phyloP scores from a whole-genome alignment of 768 basidiomycete species.

The Hygrocybe punicea region DNA sequence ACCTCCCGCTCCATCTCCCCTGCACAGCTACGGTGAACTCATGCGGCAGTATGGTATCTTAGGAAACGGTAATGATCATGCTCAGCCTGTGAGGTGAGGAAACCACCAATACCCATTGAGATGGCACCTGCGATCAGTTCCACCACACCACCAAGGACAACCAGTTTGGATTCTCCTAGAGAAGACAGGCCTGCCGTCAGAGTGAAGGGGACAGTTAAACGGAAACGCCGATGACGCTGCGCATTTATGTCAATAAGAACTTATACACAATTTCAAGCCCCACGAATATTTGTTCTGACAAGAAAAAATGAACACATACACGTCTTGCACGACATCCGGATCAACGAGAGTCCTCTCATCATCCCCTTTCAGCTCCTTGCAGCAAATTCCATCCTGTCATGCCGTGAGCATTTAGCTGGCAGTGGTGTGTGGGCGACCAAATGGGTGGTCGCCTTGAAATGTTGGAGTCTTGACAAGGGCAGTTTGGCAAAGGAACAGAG shows the following conservation, averaged over 20 bases:
- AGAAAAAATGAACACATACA: constrained; percentile 47
- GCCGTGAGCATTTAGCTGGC: constrained; percentile 55
- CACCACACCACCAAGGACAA: constrained; percentile 90
- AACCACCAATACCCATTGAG: constrained; percentile 98
- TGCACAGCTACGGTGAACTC: constrained; percentile 84
- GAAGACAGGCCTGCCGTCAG: constrained; percentile 86
- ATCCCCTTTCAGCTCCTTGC: constrained; percentile 78
- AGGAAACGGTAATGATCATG: constrained; percentile 91
- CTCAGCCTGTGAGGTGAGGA: constrained; percentile 95
- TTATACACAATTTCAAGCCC: background rate
- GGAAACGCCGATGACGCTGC: constrained; percentile 82
- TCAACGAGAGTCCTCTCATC: constrained; percentile 80
- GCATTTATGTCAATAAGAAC: constrained; percentile 3
- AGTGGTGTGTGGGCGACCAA: constrained; percentile 57
- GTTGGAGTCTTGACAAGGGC: background rate
- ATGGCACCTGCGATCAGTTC: constrained; percentile 96
- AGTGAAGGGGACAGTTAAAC: constrained; percentile 89
- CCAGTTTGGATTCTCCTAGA: constrained; percentile 84
- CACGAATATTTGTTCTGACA: background rate
- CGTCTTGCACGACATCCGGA: constrained; percentile 83
- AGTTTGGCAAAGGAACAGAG: constrained; percentile 13
- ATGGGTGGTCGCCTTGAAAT: constrained; percentile 48
- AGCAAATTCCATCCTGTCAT: constrained; percentile 71
- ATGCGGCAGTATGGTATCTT: constrained; percentile 65
- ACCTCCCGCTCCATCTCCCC: constrained; percentile 98